A percentile compares a stretch with the other conserved stretches of the same genome.
phyloP scores from a whole-genome alignment of 176 grass and related monocot species.

The Guadua angustifolia region DNA sequence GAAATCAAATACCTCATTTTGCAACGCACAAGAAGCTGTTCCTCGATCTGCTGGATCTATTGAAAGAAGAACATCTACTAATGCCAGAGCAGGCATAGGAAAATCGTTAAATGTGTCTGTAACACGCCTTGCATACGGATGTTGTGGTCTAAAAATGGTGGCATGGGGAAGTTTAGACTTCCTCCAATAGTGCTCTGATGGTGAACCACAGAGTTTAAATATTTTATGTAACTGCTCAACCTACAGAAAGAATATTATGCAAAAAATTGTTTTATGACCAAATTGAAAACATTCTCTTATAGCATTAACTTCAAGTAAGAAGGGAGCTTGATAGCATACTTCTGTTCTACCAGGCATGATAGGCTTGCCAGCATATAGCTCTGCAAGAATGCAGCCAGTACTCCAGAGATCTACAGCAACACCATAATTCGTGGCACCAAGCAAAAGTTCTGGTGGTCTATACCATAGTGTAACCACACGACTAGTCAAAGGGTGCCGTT shows the following conservation, averaged over 20 bases:
- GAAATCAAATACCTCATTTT: conserved; percentile 69
- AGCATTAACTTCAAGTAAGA: conserved; percentile 22
- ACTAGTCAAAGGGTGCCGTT: conserved; percentile 89
- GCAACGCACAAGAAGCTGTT: conserved; percentile 70
- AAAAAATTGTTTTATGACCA: conserved; percentile 34
- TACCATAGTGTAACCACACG: conserved; percentile 99
- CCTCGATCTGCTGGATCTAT: conserved; percentile 89
- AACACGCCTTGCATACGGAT: conserved; percentile 83
- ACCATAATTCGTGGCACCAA: conserved; percentile 94
- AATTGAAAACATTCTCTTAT: not conserved
- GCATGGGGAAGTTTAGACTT: conserved; percentile 98
- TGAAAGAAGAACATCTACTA: conserved; percentile 95
- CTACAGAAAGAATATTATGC: conserved; percentile 57
- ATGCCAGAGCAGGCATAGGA: conserved; percentile 65
- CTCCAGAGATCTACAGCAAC: conserved; percentile 98
- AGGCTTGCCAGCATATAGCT: conserved; percentile 97
- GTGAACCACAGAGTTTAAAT: conserved; percentile 99
- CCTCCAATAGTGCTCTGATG: conserved; percentile 92
- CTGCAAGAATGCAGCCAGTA: conserved; percentile 95
- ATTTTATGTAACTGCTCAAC: conserved; percentile 99
- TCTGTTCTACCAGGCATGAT: conserved; percentile 99
- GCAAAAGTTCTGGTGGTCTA: conserved; percentile 92
- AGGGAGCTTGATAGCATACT: conserved; percentile 52
- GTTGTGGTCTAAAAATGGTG: conserved; percentile 96
- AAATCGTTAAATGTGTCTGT: conserved; percentile 94